Evolutionary conservation across 345 rosid species (phyloP), one percentile per base, ranked within the genome.

Genomic region (Corymbia maculata): DNA sequence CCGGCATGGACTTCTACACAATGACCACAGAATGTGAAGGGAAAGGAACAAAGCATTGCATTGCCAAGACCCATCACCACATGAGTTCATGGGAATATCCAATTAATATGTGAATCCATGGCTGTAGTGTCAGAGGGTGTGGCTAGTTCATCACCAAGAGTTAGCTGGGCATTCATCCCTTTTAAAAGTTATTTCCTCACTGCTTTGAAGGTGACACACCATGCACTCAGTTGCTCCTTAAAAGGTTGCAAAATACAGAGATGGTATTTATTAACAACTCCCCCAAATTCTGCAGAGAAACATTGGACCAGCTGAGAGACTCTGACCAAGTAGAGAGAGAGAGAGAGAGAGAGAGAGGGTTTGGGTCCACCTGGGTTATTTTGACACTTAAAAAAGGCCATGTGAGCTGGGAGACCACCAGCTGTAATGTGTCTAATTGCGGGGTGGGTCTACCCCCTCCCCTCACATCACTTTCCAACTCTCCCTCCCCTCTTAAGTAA

Each of bases 331-430:
- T 26, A 50, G 13, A 55, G 28, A 53, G 61, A 55, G 52, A 51
- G 17, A 22, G 36, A 12, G 32, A 80, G 93, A 61, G 68, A 26
- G 32, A 28, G 80, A 16, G 47, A 70, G 82, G 19, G 26, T 9
- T 42, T 75, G 84, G 91, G 89, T 89, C 93, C 93, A 91, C 88
- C 5, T 21, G 86, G 88, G 88, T 64, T 75, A 75, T 19, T 59
- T 55, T 12, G 45, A 89, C 85, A 49, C 86, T 42, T 68, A 87
- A 79, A 87, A 79, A 90, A 86, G 82, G 82, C 88, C 94, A 92
- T 93, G 95, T 92, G 95, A 92, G 90, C 82, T 88, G 89, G 92
- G 92, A 91, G 89, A 90, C 94, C 92, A 93, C 94, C 94, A 93
- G 94, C 95, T 94, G 93, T 92, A 75, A 89, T 88, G 7, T 92